Evolutionary conservation across 768 basidiomycete species (phyloP).

Genomic region (Mycena haematopus): DNA sequence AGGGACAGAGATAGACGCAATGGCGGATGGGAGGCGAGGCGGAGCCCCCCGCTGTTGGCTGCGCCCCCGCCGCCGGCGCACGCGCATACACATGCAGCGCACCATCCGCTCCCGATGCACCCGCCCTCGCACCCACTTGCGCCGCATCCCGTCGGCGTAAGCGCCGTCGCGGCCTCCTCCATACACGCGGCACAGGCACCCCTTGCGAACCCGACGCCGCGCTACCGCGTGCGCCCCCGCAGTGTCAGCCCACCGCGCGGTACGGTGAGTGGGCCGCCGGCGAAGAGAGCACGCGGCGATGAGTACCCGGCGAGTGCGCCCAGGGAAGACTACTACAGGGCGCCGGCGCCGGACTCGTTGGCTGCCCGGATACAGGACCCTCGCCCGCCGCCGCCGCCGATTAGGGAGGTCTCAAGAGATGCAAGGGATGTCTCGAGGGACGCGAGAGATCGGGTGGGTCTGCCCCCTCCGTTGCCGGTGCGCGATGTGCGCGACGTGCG

Average conservation of each 20-base stretch:
- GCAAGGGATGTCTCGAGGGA: slow-evolving; percentile 5
- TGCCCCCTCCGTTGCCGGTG: not conserved
- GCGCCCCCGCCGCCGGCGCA: not conserved
- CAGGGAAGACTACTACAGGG: slow-evolving; percentile 16
- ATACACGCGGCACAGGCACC: slow-evolving; percentile 24
- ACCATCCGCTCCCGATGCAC: slow-evolving; percentile 7
- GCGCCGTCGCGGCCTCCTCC: slow-evolving; percentile 18
- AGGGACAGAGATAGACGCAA: slow-evolving; percentile 1
- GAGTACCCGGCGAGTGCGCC: slow-evolving; percentile 14
- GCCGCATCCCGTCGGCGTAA: slow-evolving; percentile 25
- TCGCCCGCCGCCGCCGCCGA: not conserved
- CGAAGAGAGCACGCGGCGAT: slow-evolving; percentile 21
- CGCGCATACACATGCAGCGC: not conserved
- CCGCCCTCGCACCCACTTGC: slow-evolving; percentile 22
- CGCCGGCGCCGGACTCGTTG: not conserved
- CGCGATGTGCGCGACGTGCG: slow-evolving; percentile 23
- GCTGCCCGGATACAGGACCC: slow-evolving; percentile 5
- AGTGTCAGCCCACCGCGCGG: slow-evolving; percentile 27
- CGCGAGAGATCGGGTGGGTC: slow-evolving; percentile 1
- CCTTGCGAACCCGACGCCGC: slow-evolving; percentile 19
- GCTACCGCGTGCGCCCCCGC: slow-evolving; percentile 23
- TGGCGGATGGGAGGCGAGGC: slow-evolving; percentile 19
- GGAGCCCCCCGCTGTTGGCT: slow-evolving; percentile 10
- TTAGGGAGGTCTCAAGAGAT: not conserved
- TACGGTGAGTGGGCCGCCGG: slow-evolving; percentile 9